A percentile compares a stretch with the other conserved stretches of the same genome.
phyloP scores from a whole-genome alignment of 192 early-diverging fungal species.

The Lunasporangiospora selenospora region DNA sequence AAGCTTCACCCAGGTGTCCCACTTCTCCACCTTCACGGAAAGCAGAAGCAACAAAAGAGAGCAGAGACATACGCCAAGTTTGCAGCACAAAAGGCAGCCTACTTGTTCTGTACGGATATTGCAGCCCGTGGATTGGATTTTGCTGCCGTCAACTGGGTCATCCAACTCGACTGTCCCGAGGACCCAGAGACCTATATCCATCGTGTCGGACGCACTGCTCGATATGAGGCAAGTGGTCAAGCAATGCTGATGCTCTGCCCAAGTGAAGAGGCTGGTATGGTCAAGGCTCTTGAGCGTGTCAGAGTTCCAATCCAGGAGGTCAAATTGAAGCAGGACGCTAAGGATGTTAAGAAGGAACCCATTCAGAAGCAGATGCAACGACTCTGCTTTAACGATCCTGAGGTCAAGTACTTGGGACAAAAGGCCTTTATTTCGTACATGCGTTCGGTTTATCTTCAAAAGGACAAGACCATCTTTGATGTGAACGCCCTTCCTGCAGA shows the following conservation, averaged over 20 bases:
- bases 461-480: conserved; percentile 91
- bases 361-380: conserved; percentile 86
- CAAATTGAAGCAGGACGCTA: conserved; percentile 75
- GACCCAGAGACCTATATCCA: conserved; percentile 98
- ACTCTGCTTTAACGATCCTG: conserved; percentile 91
- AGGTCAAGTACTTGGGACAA: conserved; percentile 97
- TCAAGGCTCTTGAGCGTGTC: conserved; percentile 67
- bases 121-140: conserved; percentile 98
- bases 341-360: conserved; percentile 70
- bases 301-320: conserved; percentile 93
- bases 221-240: conserved; percentile 89
- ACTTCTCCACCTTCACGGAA: conserved; percentile 92
- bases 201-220: conserved; percentile 96
- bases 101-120: conserved; percentile 94
- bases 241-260: conserved; percentile 89
- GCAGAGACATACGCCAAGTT: conserved; percentile 95
- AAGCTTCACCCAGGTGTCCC: conserved; percentile 94
- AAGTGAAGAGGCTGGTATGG: conserved; percentile 87
- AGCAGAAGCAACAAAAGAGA: conserved; percentile 95
- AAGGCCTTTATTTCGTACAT: conserved; percentile 97
- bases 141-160: conserved; percentile 98
- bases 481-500: conserved; percentile 87
- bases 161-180: conserved; percentile 98
- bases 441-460: conserved; percentile 89
- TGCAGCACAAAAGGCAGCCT: conserved; percentile 74